These are phyloP conservation scores for Polyplosphaeria fusca DNA, from an alignment of 495 filamentous ascomycete genomes.

Conservation along the genomic window DNA sequence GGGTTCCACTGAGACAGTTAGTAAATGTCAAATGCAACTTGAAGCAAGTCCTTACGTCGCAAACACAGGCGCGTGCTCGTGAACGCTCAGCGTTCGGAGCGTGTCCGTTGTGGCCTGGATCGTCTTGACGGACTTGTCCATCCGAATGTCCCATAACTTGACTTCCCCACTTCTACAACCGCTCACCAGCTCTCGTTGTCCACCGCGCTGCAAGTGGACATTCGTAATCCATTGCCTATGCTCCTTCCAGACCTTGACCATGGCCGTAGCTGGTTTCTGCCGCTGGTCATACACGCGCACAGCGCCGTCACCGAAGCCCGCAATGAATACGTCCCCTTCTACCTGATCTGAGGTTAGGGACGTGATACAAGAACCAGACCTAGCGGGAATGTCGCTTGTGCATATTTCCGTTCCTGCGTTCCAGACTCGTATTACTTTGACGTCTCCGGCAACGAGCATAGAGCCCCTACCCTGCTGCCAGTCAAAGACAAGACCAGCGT, in stretches of 20 bases:
- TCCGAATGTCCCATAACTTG: constrained; percentile 92
- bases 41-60: constrained; percentile 68
- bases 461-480: constrained; percentile 98
- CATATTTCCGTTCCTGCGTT: constrained; percentile 91
- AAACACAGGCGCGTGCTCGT: constrained; percentile 96
- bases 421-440: constrained; percentile 93
- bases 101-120: constrained; percentile 71
- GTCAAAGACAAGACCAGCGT: constrained; percentile 92
- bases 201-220: constrained; percentile 95
- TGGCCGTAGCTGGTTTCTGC: constrained; percentile 70
- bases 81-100: constrained; percentile 80
- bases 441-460: constrained; percentile 90
- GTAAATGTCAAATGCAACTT: constrained; percentile 1
- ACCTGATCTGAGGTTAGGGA: constrained; percentile 95
- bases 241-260: constrained; percentile 95
- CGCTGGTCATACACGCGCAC: constrained; percentile 93
- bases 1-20: constrained; percentile 66
- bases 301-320: constrained; percentile 95
- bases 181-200: constrained; percentile 81
- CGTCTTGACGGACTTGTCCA: constrained; percentile 68
- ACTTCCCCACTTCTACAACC: constrained; percentile 89
- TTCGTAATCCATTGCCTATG: constrained; percentile 92
- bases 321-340: constrained; percentile 90
- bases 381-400: constrained; percentile 87
- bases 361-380: constrained; percentile 93